phyloP scores from a whole-genome alignment of 2,329 filamentous ascomycete species.

The Verticillium alfalfae region DNA sequence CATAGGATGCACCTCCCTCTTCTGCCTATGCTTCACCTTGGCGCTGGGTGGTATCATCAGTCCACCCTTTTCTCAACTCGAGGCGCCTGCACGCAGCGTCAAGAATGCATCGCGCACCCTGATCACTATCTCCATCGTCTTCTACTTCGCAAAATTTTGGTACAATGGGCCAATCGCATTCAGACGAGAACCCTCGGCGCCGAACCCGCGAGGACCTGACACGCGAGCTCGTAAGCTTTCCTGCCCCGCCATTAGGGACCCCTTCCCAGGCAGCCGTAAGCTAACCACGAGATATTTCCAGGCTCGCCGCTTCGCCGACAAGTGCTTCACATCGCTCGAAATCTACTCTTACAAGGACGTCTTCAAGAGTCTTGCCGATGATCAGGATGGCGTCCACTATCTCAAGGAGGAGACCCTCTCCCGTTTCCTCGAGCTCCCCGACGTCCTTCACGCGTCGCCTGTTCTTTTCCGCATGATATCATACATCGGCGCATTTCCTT shows the following conservation, averaged over 20 bases:
- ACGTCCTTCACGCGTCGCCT: conserved; percentile 60
- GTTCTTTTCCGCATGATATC: conserved; percentile 68
- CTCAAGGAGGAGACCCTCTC: conserved; percentile 66
- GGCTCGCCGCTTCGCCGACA: conserved; percentile 60
- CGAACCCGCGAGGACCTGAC: conserved; percentile 47
- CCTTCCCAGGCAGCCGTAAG: background rate
- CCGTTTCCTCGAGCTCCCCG: conserved; percentile 68
- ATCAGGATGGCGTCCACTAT: conserved; percentile 55
- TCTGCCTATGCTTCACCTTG: background rate
- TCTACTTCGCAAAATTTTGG: background rate
- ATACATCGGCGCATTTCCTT: conserved; percentile 69
- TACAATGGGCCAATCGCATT: conserved; percentile 48
- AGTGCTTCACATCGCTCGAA: conserved; percentile 67
- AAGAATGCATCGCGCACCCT: background rate
- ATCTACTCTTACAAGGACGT: conserved; percentile 70
- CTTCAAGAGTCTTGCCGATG: conserved; percentile 64
- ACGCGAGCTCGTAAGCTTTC: conserved; percentile 40
- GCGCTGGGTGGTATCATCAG: background rate
- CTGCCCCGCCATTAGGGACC: background rate
- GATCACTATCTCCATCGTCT: background rate
- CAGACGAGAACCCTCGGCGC: conserved; percentile 34
- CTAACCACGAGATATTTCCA: conserved; percentile 18
- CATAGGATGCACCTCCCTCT: background rate
- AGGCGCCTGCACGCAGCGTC: background rate
- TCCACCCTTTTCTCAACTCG: background rate